Evolutionary conservation across 768 basidiomycete species (phyloP).

Genomic region (Russula sp.): DNA sequence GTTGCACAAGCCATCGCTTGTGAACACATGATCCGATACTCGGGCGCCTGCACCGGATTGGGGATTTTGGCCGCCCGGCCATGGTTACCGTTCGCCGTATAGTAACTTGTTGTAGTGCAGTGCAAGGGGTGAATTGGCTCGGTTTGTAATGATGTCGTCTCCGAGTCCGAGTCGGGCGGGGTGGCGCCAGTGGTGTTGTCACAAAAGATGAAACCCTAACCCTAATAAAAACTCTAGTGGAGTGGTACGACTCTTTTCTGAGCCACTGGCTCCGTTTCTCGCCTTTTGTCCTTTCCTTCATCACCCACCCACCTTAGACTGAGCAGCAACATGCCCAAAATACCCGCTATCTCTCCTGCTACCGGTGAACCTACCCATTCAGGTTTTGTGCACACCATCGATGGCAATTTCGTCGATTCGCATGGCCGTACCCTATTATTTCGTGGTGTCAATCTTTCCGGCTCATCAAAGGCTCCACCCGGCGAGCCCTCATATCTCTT

Average conservation of each 20-base stretch:
- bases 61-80: not conserved
- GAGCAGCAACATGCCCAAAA: constrained; percentile 42
- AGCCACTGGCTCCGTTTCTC: not conserved
- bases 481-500: constrained; percentile 60
- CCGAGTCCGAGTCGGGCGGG: too few relatives aligned
- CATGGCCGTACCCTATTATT: constrained; percentile 73
- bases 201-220: constrained; percentile 12
- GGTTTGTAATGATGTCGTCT: too few relatives aligned
- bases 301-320: constrained; percentile 1
- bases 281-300: constrained; percentile 3
- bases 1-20: constrained; percentile 72
- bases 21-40: constrained; percentile 35
- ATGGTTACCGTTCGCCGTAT: not conserved
- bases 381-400: constrained; percentile 58
- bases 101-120: too few relatives aligned
- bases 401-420: constrained; percentile 67
- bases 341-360: constrained; percentile 53
- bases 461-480: constrained; percentile 79
- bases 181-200: not conserved
- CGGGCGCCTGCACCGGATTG: not conserved
- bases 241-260: constrained; percentile 16
- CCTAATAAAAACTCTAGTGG: not conserved
- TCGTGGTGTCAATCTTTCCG: constrained; percentile 92
- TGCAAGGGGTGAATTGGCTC: too few relatives aligned
- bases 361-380: constrained; percentile 44